Conservation (phyloP, 192 early-diverging fungal species). For the Phlyctochytrium planicorne region DNA sequence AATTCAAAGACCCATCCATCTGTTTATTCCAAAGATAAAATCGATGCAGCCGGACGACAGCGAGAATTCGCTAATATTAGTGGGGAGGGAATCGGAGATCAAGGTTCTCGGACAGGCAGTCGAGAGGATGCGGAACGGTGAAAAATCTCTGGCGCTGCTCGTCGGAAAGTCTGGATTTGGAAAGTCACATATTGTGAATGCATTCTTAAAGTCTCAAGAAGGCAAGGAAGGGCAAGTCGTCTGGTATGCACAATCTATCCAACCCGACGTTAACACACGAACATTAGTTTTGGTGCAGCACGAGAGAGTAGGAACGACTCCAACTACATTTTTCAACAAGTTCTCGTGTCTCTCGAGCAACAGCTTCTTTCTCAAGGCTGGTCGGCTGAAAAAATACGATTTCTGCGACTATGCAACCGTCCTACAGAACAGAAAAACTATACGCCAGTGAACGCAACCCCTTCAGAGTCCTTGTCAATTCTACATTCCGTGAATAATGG, state of each 20-base stretch:
- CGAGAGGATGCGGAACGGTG: neutral
- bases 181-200: neutral
- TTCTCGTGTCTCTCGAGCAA: neutral
- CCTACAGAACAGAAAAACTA: neutral
- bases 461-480: too few relatives aligned
- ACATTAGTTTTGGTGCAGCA: neutral
- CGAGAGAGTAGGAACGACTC: neutral
- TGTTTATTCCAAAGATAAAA: too few relatives aligned
- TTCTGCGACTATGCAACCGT: neutral
- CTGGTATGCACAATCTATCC: too few relatives aligned
- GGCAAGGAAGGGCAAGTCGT: too few relatives aligned
- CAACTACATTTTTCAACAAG: neutral
- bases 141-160: neutral
- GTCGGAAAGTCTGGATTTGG: neutral
- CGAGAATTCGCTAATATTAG: too few relatives aligned
- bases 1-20: too few relatives aligned
- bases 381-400: neutral
- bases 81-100: neutral
- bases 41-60: too few relatives aligned
- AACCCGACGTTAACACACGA: neutral
- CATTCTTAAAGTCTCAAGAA: neutral
- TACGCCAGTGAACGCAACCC: too few relatives aligned
- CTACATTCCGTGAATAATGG: too few relatives aligned
- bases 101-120: neutral
- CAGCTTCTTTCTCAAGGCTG: neutral